Percentiles rank a stretch among this genome's conserved stretches.
These are phyloP conservation scores for Fraxinus angustifolia DNA, from an alignment of 305 asterid species.

Conservation along the genomic window DNA sequence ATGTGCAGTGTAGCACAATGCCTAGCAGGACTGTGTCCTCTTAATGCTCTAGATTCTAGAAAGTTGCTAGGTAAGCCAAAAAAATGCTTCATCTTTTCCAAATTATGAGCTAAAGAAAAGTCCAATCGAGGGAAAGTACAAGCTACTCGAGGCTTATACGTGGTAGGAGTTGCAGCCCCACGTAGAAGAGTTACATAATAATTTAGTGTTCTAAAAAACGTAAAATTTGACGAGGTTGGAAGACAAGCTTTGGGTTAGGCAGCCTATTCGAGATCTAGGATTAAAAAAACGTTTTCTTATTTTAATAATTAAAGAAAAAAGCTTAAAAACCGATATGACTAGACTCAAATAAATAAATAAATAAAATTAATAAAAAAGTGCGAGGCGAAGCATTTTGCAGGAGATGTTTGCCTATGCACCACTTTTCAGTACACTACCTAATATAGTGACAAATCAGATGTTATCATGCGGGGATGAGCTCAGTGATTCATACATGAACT, in stretches of 20 bases:
- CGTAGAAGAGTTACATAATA: constrained; percentile 36
- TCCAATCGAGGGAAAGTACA: constrained; percentile 4
- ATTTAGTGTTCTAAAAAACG: too few species aligned
- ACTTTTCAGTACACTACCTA: too few species aligned
- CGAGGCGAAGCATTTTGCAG: too few species aligned
- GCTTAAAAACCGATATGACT: too few species aligned
- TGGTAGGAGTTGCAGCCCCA: constrained; percentile 59
- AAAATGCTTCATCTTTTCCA: background rate
- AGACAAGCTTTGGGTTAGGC: too few species aligned
- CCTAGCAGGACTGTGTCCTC: constrained; percentile 66
- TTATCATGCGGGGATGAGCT: constrained; percentile 52
- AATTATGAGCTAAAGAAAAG: background rate
- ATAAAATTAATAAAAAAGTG: too few species aligned
- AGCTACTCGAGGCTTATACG: constrained; percentile 48
- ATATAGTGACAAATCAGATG: constrained; percentile 40
- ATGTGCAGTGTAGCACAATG: constrained; percentile 37
- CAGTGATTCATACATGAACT: constrained; percentile 36
- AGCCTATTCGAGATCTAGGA: too few species aligned
- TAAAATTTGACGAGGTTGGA: too few species aligned
- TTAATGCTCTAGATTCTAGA: constrained; percentile 27
- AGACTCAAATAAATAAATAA: too few species aligned
- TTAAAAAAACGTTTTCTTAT: too few species aligned
- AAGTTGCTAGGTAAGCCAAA: constrained; percentile 32
- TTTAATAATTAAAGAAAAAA: too few species aligned
- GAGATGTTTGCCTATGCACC: too few species aligned